These are phyloP conservation scores for Fusarium tricinctum DNA, from an alignment of 2,329 filamentous ascomycete species.

Conservation along the genomic window DNA sequence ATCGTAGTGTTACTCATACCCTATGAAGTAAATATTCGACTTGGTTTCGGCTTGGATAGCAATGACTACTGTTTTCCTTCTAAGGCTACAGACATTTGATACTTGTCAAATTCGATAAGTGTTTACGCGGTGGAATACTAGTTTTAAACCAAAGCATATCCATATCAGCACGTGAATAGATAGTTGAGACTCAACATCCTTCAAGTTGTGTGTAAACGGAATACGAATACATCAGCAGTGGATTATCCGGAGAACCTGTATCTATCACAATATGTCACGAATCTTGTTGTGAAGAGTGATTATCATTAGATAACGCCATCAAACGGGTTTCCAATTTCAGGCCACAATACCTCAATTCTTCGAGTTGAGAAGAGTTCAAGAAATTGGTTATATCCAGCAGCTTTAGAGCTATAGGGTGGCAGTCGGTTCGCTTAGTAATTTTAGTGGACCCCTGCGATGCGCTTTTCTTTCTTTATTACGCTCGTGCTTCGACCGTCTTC, in stretches of 20 bases:
- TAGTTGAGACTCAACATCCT: too few species aligned
- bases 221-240: too few species aligned
- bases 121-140: too few species aligned
- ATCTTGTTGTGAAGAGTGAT: too few species aligned
- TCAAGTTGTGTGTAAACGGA: too few species aligned
- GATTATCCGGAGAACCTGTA: too few species aligned
- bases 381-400: background rate
- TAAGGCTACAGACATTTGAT: background rate
- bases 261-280: too few species aligned
- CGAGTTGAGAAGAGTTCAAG: too few species aligned
- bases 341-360: background rate
- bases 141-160: too few species aligned
- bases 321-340: too few species aligned
- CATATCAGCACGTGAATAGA: too few species aligned
- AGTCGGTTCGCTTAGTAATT: constrained; percentile 43
- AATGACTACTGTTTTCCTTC: background rate
- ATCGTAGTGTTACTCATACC: background rate
- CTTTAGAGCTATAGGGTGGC: background rate
- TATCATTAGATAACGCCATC: too few species aligned
- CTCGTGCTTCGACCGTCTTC: constrained; percentile 18
- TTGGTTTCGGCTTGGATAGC: background rate
- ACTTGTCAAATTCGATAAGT: background rate
- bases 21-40: background rate
- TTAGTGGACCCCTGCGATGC: constrained; percentile 31
- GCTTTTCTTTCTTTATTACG: constrained; percentile 14